Base-by-base conservation (phyloP, 345 rosid genomes). In the Pistacia atlantica region DNA sequence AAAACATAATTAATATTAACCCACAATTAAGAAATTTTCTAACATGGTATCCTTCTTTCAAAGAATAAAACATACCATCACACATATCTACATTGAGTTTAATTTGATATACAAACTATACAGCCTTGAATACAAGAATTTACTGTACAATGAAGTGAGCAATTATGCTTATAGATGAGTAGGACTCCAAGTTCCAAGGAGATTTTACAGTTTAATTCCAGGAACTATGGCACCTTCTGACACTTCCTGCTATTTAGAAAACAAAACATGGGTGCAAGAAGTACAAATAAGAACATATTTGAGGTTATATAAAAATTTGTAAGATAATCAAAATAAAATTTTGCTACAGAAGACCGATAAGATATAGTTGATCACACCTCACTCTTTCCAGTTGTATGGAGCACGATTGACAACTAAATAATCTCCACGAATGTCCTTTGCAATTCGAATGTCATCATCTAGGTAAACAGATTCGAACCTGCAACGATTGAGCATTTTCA, bases 391-490 rank as follows among this genome's bases (percentile, higher is more conserved):
- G 18, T 60, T 57, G 65, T 73, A 81, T 52, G 90, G 71, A 64
- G 84, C 77, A 62, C 65, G 75, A 37, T 80, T 68, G 20, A 87
- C 85, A n/a, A 80, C 65, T 51, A 83, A 67, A 73, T 81, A 83
- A 71, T 87, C 86, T 69, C 88, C 82, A 57, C 82, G 74, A 17
- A 77, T 81, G 71, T 84, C 86, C 74, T 84, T 79, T 0, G 71
- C 86, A 51, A 84, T 74, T 31, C 78, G 79, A 35, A 84, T 80
- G 80, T 82, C 84, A 62, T 80, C 83, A 35, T 86, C 87, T 11
- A 80, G 69, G 81, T 81, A 83, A 25, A 83, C 80, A 62, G 83
- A 76, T 69, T 74, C 71, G 1, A 84, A 87, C 88, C 88, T 84
- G 68, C 52, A 79, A 48, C 57, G 49, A 72, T n/a, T 1, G 4